Conservation (phyloP, 2,329 filamentous ascomycete genomes). For the Aspergillus sp. region DNA sequence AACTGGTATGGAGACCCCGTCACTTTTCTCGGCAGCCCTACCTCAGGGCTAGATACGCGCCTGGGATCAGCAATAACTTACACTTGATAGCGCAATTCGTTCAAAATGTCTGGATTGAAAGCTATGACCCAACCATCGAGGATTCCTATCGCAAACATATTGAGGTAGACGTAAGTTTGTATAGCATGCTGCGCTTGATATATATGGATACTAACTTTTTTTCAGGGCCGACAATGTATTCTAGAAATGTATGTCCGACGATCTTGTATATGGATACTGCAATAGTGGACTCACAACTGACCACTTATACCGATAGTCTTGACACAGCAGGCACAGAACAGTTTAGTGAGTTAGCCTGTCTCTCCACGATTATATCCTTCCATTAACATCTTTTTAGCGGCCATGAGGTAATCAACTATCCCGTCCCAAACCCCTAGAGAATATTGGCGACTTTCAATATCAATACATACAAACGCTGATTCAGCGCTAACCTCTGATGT, state of each 20-base stretch:
- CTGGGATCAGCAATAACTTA: slow-evolving; percentile 4
- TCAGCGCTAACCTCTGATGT: slow-evolving; percentile 14
- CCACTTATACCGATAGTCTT: slow-evolving; percentile 53
- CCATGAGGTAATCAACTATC: slow-evolving; percentile 53
- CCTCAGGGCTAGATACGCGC: not conserved
- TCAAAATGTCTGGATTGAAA: slow-evolving; percentile 92
- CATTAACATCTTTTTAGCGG: slow-evolving; percentile 43
- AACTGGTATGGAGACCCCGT: slow-evolving; percentile 62
- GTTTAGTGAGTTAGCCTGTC: slow-evolving; percentile 67
- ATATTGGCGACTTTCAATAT: not conserved
- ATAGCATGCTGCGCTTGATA: not conserved
- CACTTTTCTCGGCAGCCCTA: not conserved
- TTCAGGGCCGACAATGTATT: slow-evolving; percentile 79
- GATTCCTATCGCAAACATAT: slow-evolving; percentile 87
- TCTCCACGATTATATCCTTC: not conserved
- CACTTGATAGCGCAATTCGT: slow-evolving; percentile 76
- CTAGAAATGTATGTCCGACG: slow-evolving; percentile 72
- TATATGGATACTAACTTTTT: slow-evolving; percentile 31
- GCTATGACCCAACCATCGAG: slow-evolving; percentile 84
- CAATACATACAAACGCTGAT: not conserved
- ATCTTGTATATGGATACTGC: not conserved
- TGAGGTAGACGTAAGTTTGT: slow-evolving; percentile 75
- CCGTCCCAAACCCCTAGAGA: not conserved
- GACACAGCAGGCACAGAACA: slow-evolving; percentile 91
- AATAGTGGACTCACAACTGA: slow-evolving; percentile 5